These are phyloP conservation scores for Cenchrus purpureus DNA, from an alignment of 176 grass and related monocot species.

Conservation along the genomic window DNA sequence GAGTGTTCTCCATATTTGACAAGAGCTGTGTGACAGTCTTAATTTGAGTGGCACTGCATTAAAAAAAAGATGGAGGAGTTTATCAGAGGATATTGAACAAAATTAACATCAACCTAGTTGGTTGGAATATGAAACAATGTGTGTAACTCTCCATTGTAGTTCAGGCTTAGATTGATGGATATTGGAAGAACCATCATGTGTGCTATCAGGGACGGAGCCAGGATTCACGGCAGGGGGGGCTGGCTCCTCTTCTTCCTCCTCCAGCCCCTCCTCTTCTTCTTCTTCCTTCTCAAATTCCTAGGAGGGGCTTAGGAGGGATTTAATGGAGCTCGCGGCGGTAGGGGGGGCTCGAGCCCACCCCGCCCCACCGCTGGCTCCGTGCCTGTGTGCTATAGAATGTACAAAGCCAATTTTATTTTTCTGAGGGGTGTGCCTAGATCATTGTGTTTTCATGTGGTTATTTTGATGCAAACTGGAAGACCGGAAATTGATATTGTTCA, in stretches of 20 bases:
- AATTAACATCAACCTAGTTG: conserved; percentile 15
- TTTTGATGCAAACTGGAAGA: background rate
- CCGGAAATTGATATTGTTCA: background rate
- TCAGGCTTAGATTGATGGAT: background rate
- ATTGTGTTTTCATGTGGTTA: background rate
- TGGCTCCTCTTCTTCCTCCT: too few species aligned
- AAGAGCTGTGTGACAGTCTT: conserved; percentile 77
- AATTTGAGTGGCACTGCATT: conserved; percentile 71
- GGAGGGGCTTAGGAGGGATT: too few species aligned
- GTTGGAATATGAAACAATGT: background rate
- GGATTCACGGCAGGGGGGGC: too few species aligned
- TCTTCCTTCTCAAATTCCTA: too few species aligned
- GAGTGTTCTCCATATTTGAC: conserved; percentile 81
- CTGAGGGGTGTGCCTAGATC: background rate
- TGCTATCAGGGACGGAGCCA: too few species aligned
- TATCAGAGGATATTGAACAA: conserved; percentile 22
- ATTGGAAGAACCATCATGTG: background rate
- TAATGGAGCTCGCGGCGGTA: too few species aligned
- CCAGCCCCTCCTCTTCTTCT: too few species aligned
- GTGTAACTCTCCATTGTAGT: background rate
- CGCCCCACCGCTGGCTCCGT: too few species aligned
- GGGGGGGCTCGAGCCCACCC: too few species aligned
- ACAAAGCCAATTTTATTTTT: background rate
- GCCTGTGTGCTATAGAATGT: background rate
- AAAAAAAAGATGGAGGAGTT: conserved; percentile 17